Evolutionary conservation across 1,284 basidiomycete species (phyloP).

Genomic region (Microbotryum scabiosae): DNA sequence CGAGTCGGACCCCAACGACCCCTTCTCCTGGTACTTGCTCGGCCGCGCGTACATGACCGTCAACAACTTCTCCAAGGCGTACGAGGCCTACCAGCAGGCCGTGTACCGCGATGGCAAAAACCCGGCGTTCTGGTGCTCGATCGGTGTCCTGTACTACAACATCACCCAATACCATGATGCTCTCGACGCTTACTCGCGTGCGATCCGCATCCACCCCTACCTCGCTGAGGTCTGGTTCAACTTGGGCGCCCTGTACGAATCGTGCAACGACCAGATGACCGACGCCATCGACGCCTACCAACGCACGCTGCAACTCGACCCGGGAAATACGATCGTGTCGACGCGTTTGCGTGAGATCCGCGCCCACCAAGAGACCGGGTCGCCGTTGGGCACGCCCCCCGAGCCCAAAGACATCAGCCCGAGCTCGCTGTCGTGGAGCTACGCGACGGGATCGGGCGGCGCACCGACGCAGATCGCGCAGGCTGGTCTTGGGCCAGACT

Average conservation of each 20-base stretch:
- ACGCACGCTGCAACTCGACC: conserved; percentile 81
- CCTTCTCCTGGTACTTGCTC: conserved; percentile 97
- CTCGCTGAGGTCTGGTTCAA: conserved; percentile 99
- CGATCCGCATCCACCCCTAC: conserved; percentile 97
- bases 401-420: conserved; percentile 34
- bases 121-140: conserved; percentile 99
- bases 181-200: conserved; percentile 94
- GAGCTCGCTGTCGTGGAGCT: conserved; percentile 26
- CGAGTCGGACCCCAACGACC: conserved; percentile 88
- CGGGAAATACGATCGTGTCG: conserved; percentile 65
- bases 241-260: conserved; percentile 91
- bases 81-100: conserved; percentile 98
- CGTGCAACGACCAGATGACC: conserved; percentile 97
- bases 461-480: conserved; percentile 19
- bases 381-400: conserved; percentile 28
- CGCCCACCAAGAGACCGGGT: conserved; percentile 29
- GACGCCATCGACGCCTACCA: conserved; percentile 98
- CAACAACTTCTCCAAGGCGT: conserved; percentile 99
- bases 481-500: conserved; percentile 18
- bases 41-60: conserved; percentile 97
- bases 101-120: conserved; percentile 98
- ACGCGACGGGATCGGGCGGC: conserved; percentile 24
- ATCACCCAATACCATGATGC: conserved; percentile 99
- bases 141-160: conserved; percentile 98
- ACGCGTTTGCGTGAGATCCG: conserved; percentile 51